Evolutionary conservation across 805 yeast genomes (phyloP).

Genomic region (Kodamaea neixiangensis): DNA sequence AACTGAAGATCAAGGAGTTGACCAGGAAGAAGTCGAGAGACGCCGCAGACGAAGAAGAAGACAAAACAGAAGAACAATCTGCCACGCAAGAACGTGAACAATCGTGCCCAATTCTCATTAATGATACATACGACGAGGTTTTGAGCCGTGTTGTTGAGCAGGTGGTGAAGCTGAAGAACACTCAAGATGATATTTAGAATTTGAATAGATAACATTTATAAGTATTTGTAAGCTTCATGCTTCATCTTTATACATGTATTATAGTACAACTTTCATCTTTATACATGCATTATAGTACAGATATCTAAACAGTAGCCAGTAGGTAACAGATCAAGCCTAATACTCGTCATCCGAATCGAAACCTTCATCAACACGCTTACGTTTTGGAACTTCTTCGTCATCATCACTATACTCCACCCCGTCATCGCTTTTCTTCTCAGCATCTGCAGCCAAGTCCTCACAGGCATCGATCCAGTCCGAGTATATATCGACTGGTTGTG

Average conservation of each 20-base stretch:
- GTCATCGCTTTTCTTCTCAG: constrained; percentile 28
- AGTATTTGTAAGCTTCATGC: not conserved
- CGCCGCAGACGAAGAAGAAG: not conserved
- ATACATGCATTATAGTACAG: not conserved
- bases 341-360: constrained; percentile 10
- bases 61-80: constrained; percentile 2
- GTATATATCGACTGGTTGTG: constrained; percentile 92
- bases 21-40: not conserved
- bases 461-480: constrained; percentile 98
- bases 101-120: constrained; percentile 9
- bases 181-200: not conserved
- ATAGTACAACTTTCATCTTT: not conserved
- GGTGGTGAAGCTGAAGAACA: constrained; percentile 9
- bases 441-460: constrained; percentile 79
- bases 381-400: constrained; percentile 21
- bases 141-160: constrained; percentile 11
- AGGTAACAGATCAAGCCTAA: not conserved
- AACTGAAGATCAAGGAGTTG: constrained; percentile 12
- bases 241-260: not conserved
- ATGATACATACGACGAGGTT: constrained; percentile 23
- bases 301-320: not conserved
- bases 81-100: not conserved
- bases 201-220: not conserved
- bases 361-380: constrained; percentile 1
- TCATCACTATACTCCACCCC: constrained; percentile 36